phyloP scores from a whole-genome alignment of 2,329 filamentous ascomycete genomes.

The Colletotrichum liriopes region DNA sequence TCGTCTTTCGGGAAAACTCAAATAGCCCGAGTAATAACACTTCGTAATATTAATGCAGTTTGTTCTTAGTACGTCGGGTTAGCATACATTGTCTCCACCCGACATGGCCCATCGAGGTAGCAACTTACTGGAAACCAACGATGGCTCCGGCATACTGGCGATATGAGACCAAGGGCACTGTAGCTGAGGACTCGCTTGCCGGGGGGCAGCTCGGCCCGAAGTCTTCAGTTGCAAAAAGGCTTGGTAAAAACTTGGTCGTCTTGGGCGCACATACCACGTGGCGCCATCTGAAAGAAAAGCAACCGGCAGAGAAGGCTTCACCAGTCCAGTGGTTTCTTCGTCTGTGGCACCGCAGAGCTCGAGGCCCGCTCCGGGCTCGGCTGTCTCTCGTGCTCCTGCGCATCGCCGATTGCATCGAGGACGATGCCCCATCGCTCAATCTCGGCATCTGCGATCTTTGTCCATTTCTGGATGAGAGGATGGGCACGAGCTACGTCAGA shows the following conservation, averaged over 20 bases:
- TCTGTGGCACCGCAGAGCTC: conserved; percentile 45
- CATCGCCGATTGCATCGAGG: conserved; percentile 46
- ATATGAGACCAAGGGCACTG: background rate
- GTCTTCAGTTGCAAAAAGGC: conserved; percentile 9
- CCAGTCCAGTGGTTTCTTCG: conserved; percentile 57
- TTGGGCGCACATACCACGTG: conserved; percentile 16
- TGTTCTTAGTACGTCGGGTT: conserved; percentile 25
- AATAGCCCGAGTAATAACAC: conserved; percentile 19
- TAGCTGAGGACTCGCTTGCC: background rate
- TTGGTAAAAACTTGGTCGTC: conserved; percentile 1
- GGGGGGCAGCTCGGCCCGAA: conserved; percentile 13
- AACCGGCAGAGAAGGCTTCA: conserved; percentile 43
- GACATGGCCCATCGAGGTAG: conserved; percentile 8
- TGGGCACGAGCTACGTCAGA: conserved; percentile 77
- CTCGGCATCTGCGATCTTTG: conserved; percentile 51
- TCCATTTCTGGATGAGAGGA: conserved; percentile 78
- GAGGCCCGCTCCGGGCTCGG: conserved; percentile 48
- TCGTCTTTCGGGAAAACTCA: conserved; percentile 13
- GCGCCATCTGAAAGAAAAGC: background rate
- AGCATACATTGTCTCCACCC: conserved; percentile 14
- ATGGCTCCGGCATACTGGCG: conserved; percentile 9
- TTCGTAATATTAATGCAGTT: conserved; percentile 26
- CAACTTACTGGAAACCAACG: conserved; percentile 32
- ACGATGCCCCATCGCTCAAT: conserved; percentile 54
- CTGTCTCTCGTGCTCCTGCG: conserved; percentile 52